Base-by-base conservation (phyloP, 1,284 basidiomycete genomes). In the Entoloma clypeatum region DNA sequence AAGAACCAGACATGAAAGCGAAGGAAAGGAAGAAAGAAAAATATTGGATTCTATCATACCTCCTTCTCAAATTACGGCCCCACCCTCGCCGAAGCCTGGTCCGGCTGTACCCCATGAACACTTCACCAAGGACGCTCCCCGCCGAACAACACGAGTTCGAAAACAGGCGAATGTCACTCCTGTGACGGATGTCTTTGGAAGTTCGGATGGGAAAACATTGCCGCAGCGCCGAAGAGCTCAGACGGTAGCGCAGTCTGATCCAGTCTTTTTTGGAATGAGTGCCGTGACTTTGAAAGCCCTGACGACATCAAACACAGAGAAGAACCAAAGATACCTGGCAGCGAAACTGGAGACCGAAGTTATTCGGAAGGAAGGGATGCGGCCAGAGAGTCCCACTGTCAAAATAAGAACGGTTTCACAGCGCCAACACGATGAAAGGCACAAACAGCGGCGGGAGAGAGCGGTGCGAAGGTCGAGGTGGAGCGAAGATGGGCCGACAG, bases 381-480 rank as follows among this genome's bases (percentile, higher is more conserved):
- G 90, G 41, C 90, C 90, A 8, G 86, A 85, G 44, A 90, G 85
- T 57, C 89, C 88, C 2, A 76, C 71, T 13, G 78, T 83, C 35
- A 90, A 86, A 61, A 75, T 86, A 29, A 76, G 75, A 51, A 89
- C 84, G 3, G 71, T 78, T 19, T 63, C 74, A 11, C 86, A 92
- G 58, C 75, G 79, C 47, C 74, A 85, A 50, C 77, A 81, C 48
- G 83, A 86, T 33, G 81, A 84, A 51, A 79, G 75, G 55, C 74
- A 71, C 3, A 67, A 62, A 30, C 72, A 77, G 43, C 66, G 87
- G 46, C 68, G 70, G 40, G 79, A 79, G 51, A 69, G 90, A 26
- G 89, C 86, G 3, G 73, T 77, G 45, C 68, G 81, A 37, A 72
- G 85, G 27, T 75, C 77, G 10, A 67, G 69, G 49, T 62, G 69